Base-by-base conservation (phyloP, 129 eudicot species). In the Chrysanthemum seticuspe region DNA sequence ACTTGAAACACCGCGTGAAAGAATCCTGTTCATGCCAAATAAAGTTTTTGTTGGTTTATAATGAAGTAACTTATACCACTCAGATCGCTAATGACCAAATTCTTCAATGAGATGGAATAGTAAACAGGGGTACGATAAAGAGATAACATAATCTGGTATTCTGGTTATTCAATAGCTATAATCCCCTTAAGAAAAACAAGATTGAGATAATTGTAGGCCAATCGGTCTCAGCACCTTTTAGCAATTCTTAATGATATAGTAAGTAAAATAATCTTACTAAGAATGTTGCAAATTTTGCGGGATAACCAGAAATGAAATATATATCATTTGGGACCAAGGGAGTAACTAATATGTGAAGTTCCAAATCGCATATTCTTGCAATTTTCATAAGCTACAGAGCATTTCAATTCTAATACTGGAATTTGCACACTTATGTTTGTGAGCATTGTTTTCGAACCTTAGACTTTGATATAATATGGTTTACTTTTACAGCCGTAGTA, bases 1-100 rank as follows among this genome's bases (percentile, higher is more conserved):
- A 94, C 85, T 90, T 94, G 85, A 94, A 94, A 79, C 97, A 94
- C 61, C 98, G 84, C 0, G 98, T 94, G 81, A 94, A 94, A 40
- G 98, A 87, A 56, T 94, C 98, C 98, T 94, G 97, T 52, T 70
- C 79, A 62, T 49, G 70, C 60, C 75, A 3, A 60, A 73, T 45
- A 23, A 55, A 74, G 70, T 3, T 44, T 27, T 68, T 10, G 56
- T 45, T 59, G 66, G 34, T 19, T 40, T 52, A 55, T 59, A 51
- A 12, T 40, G 23, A 66, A 40, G 15, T 0, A n/a, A 10, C 23
- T 40, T n/a, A 5, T 11, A 62, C 15, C 16, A 56, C 25, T 19
- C 14, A 56, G 1, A 31, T 6, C 1, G 31, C 18, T 13, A 31
- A 6, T 13, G 21, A 62, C 47, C 47, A 23, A 29, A n/a, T 13